Conservation (phyloP, 2,329 filamentous ascomycete species). For the Raffaelea albimanens region DNA sequence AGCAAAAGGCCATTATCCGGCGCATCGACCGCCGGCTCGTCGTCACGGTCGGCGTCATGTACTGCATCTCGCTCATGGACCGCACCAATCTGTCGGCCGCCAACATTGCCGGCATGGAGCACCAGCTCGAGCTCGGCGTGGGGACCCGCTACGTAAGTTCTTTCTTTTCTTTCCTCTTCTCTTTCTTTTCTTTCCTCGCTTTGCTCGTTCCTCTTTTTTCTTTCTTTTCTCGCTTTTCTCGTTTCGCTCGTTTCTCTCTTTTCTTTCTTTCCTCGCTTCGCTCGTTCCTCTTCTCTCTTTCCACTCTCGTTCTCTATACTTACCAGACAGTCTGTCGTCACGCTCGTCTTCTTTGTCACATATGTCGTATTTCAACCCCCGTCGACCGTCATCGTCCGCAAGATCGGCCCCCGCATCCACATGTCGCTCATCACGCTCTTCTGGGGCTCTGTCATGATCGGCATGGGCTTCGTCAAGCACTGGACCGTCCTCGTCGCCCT, state of each 20-base stretch:
- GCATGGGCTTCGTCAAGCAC: constrained; percentile 51
- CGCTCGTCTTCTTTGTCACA: constrained; percentile 64
- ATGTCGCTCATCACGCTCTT: constrained; percentile 42
- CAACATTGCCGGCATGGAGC: constrained; percentile 56
- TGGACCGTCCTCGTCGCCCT: constrained; percentile 44
- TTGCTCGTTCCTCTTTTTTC: background rate
- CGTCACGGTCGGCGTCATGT: constrained; percentile 53
- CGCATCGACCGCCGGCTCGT: constrained; percentile 60
- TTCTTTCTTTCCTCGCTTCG: background rate
- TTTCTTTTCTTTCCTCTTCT: too few relatives aligned
- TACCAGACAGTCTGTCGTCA: constrained; percentile 60
- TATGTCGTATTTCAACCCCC: constrained; percentile 66
- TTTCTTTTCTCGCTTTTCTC: background rate
- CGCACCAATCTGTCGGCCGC: constrained; percentile 67
- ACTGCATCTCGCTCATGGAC: constrained; percentile 71
- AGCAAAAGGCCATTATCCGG: constrained; percentile 59
- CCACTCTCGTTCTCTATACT: too few relatives aligned
- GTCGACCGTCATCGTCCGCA: constrained; percentile 58
- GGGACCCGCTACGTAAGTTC: constrained; percentile 36
- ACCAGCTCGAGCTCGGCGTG: constrained; percentile 32
- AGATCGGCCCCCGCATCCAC: constrained; percentile 52
- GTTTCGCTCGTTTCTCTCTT: background rate
- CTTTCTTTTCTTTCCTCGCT: too few relatives aligned
- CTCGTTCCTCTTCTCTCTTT: background rate
- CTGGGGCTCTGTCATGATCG: constrained; percentile 55